These are phyloP conservation scores for Cladosporium oxysporum DNA, from an alignment of 2,329 filamentous ascomycete genomes.

Conservation along the genomic window DNA sequence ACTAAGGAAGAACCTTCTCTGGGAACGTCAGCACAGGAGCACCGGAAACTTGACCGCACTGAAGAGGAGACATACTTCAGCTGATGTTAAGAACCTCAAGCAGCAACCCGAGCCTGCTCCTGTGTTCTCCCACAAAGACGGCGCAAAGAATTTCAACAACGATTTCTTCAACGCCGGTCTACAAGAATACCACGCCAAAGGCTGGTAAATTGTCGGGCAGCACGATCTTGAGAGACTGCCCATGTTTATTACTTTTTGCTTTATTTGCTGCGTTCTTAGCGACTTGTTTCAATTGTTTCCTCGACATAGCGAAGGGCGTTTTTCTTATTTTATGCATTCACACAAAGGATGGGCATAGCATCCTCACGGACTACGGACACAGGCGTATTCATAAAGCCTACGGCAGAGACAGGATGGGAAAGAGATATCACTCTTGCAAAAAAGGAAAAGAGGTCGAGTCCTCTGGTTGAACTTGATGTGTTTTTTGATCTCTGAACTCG, in stretches of 20 bases:
- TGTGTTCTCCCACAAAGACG: conserved; percentile 40
- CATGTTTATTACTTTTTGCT: conserved; percentile 5
- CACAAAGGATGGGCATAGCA: conserved; percentile 16
- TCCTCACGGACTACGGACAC: conserved; percentile 17
- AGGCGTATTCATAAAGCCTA: conserved; percentile 5
- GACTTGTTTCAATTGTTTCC: conserved; percentile 11
- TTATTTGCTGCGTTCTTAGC: conserved; percentile 19
- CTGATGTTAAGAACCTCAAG: conserved; percentile 74
- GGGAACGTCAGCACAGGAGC: conserved; percentile 94
- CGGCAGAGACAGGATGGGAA: conserved; percentile 12
- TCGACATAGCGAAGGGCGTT: conserved; percentile 19
- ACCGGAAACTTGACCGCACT: conserved; percentile 84
- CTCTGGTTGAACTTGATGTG: not conserved
- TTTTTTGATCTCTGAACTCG: not conserved
- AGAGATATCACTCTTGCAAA: not conserved
- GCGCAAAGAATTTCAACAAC: conserved; percentile 68
- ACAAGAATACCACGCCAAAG: conserved; percentile 81
- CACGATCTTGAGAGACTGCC: conserved; percentile 19
- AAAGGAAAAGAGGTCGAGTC: conserved; percentile 1
- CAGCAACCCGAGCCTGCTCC: conserved; percentile 71
- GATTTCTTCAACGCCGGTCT: conserved; percentile 82
- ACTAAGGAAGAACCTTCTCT: conserved; percentile 84
- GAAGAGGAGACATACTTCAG: conserved; percentile 86
- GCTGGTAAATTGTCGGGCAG: conserved; percentile 64
- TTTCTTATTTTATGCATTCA: conserved; percentile 11